Evolutionary conservation across 1,284 basidiomycete genomes (phyloP).

Genomic region (Irpex sp.): DNA sequence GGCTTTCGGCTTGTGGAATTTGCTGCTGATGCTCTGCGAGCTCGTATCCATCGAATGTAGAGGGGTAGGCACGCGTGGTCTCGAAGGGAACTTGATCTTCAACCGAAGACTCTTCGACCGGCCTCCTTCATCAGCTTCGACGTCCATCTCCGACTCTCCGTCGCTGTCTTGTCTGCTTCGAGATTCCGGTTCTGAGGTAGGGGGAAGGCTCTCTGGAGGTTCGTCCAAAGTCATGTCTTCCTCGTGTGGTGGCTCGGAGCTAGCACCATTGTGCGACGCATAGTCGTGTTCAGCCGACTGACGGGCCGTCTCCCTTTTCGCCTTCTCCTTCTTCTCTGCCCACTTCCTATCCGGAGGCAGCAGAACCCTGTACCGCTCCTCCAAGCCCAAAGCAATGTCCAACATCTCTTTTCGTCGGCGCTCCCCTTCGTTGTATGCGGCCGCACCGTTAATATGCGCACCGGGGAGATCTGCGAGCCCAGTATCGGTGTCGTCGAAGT

Average conservation of each 20-base stretch:
- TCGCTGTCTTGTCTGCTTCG: constrained; percentile 17
- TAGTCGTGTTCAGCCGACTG: constrained; percentile 11
- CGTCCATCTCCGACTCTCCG: constrained; percentile 27
- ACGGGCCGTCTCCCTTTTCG: constrained; percentile 9
- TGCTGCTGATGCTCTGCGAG: constrained; percentile 1
- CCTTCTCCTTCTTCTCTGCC: constrained; percentile 19
- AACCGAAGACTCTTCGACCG: constrained; percentile 35
- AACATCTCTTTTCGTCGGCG: constrained; percentile 69
- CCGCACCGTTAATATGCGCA: constrained; percentile 36
- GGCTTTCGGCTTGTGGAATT: constrained; percentile 2
- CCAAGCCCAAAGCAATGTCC: constrained; percentile 56
- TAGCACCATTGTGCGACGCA: neutral
- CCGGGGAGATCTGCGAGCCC: constrained; percentile 25
- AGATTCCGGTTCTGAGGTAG: neutral
- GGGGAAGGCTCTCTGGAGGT: neutral
- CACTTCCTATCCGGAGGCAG: constrained; percentile 55
- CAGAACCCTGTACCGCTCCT: constrained; percentile 66
- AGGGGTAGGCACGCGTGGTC: constrained; percentile 11
- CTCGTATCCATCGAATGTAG: constrained; percentile 12
- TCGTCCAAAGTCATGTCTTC: constrained; percentile 11
- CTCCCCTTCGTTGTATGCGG: constrained; percentile 60
- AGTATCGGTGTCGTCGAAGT: constrained; percentile 21
- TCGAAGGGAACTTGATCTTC: constrained; percentile 32
- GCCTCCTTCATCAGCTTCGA: constrained; percentile 20
- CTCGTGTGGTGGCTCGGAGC: neutral